Percentiles rank a stretch among this genome's conserved stretches.
Evolutionary conservation across 805 yeast species (phyloP).

Genomic region (Yamadazyma insecticola): DNA sequence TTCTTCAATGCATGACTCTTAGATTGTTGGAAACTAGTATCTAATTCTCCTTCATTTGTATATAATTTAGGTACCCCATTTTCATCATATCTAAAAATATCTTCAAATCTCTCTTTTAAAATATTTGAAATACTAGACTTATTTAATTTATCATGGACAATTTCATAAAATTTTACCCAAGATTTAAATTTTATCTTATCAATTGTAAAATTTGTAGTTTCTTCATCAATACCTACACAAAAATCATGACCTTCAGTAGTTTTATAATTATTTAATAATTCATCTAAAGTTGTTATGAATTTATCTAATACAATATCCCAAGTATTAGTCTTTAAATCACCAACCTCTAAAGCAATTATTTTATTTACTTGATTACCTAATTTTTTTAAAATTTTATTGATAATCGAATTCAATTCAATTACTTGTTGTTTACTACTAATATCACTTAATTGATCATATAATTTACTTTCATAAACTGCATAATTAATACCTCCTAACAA

Average conservation of each 20-base stretch:
- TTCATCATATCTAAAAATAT: constrained; percentile 74
- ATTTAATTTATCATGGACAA: constrained; percentile 56
- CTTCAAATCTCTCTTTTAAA: constrained; percentile 78
- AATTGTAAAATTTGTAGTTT: constrained; percentile 37
- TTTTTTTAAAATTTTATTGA: constrained; percentile 41
- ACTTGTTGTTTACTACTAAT: constrained; percentile 34
- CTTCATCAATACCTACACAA: constrained; percentile 52
- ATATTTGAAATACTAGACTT: constrained; percentile 63
- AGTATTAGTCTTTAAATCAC: constrained; percentile 44
- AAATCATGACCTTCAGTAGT: constrained; percentile 47
- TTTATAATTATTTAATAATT: constrained; percentile 8
- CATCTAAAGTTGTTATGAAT: constrained; percentile 27
- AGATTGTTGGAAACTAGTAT: constrained; percentile 56
- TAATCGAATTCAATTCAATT: constrained; percentile 27
- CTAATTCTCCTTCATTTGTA: constrained; percentile 71
- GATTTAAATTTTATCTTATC: constrained; percentile 46
- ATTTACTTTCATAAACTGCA: constrained; percentile 11
- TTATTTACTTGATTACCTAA: constrained; percentile 47
- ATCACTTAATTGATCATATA: constrained; percentile 34
- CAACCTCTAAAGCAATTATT: constrained; percentile 42
- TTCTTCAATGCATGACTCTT: constrained; percentile 51
- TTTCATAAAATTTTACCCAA: constrained; percentile 62
- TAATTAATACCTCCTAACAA: constrained; percentile 27
- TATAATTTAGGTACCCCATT: constrained; percentile 80
- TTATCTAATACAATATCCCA: constrained; percentile 58